Conservation (phyloP, 1,284 basidiomycete genomes). For the Gastroboletus turbinatus region DNA sequence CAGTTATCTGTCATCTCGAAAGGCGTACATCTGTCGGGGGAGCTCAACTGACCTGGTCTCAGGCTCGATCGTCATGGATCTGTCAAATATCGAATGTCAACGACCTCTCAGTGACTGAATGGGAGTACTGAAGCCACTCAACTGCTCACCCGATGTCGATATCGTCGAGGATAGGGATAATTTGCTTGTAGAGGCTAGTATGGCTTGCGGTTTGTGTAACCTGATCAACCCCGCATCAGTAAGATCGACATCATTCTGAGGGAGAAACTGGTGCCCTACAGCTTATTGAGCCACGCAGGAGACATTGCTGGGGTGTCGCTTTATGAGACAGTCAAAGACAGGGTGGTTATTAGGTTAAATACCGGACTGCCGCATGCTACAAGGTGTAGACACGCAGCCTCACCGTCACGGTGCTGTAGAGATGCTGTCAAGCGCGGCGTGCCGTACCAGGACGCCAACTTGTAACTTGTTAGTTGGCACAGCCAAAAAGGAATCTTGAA, state of each 20-base stretch:
- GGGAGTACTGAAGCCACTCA: slow-evolving; percentile 6
- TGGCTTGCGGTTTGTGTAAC: neutral
- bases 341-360: neutral
- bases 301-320: neutral
- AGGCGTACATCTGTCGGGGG: too few species aligned
- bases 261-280: slow-evolving; percentile 3
- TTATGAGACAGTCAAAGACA: neutral
- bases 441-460: too few species aligned
- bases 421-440: neutral
- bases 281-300: slow-evolving; percentile 9
- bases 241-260: neutral
- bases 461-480: too few species aligned
- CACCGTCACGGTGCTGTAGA: neutral
- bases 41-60: neutral
- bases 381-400: neutral
- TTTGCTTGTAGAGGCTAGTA: neutral
- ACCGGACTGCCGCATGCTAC: neutral
- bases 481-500: too few species aligned
- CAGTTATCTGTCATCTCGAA: neutral
- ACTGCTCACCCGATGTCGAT: slow-evolving; percentile 4
- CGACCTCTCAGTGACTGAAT: neutral
- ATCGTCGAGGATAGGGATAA: neutral
- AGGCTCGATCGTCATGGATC: slow-evolving; percentile 2
- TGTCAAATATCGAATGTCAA: neutral
- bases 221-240: neutral